Percentiles rank a stretch among this genome's conserved stretches.
Evolutionary conservation across 768 basidiomycete genomes (phyloP).

Genomic region (Panus rudis): DNA sequence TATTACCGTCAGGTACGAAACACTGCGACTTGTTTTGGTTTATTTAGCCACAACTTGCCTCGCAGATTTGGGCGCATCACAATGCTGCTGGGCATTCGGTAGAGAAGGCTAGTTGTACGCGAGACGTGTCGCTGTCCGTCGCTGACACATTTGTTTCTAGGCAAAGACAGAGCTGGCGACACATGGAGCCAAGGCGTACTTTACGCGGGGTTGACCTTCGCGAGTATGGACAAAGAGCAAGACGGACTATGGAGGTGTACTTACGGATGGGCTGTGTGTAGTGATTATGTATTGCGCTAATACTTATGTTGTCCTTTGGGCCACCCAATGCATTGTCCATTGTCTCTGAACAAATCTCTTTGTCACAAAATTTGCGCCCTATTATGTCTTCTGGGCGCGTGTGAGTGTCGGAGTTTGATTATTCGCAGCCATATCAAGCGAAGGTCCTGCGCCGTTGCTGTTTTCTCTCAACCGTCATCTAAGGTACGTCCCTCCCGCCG

Average conservation of each 20-base stretch:
- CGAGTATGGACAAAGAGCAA: no score
- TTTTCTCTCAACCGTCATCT: constrained; percentile 61
- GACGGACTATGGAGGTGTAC: no score
- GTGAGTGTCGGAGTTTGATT: constrained; percentile 34
- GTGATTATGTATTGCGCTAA: no score
- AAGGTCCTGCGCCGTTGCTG: constrained; percentile 14
- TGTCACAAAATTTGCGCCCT: no score
- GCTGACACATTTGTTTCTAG: constrained; percentile 31
- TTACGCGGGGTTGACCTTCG: constrained; percentile 65
- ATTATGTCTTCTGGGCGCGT: no score
- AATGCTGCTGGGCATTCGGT: constrained; percentile 81
- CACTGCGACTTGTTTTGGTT: constrained; percentile 9
- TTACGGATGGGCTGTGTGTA: no score
- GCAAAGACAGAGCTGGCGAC: constrained; percentile 78
- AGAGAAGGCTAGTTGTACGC: constrained; percentile 52
- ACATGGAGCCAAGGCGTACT: constrained; percentile 85
- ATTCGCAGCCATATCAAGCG: constrained; percentile 10
- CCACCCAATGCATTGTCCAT: no score
- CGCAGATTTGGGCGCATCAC: constrained; percentile 71
- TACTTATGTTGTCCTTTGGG: no score
- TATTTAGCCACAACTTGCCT: constrained; percentile 2
- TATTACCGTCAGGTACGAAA: constrained; percentile 68
- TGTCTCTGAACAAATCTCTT: no score
- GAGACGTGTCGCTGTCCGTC: constrained; percentile 5
- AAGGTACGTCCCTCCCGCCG: constrained; percentile 34